phyloP scores from a whole-genome alignment of 352 stramenopile genomes.

The Phytophthora multivora region DNA sequence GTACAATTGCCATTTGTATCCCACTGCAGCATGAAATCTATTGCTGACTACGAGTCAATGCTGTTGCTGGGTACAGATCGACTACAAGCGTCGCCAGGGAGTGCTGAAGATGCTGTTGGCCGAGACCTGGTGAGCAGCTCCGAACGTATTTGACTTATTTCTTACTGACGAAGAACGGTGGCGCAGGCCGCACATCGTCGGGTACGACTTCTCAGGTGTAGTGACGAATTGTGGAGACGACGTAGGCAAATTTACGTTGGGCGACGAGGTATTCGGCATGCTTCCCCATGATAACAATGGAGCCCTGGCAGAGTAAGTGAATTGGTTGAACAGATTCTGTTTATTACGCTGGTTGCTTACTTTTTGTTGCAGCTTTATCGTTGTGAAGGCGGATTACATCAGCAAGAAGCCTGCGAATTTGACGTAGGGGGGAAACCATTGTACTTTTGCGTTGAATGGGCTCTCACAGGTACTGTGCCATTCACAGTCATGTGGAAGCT shows the following conservation, averaged over 20 bases:
- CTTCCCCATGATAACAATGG: constrained; percentile 67
- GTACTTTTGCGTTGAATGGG: not conserved
- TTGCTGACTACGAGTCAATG: constrained; percentile 5
- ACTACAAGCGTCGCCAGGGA: constrained; percentile 83
- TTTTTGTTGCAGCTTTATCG: constrained; percentile 43
- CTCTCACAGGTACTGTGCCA: not conserved
- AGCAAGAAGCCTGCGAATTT: constrained; percentile 73
- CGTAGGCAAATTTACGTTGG: constrained; percentile 59
- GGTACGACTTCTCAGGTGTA: constrained; percentile 76
- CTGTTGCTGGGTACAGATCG: constrained; percentile 44
- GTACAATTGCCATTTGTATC: constrained; percentile 20
- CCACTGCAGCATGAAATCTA: not conserved
- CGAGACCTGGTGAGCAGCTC: constrained; percentile 36
- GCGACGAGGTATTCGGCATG: constrained; percentile 79
- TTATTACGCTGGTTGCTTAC: not conserved
- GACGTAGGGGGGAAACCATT: constrained; percentile 31
- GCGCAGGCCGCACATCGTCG: constrained; percentile 68
- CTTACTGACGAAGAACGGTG: not conserved
- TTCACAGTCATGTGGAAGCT: constrained; percentile 62
- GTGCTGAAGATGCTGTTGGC: constrained; percentile 66
- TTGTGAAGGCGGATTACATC: constrained; percentile 60
- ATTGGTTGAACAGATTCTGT: not conserved
- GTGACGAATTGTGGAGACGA: constrained; percentile 55
- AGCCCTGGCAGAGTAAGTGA: constrained; percentile 65
- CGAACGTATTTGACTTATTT: not conserved